These are phyloP conservation scores for Mucor velutinosus DNA, from an alignment of 371 early-diverging fungal genomes.

Conservation along the genomic window DNA sequence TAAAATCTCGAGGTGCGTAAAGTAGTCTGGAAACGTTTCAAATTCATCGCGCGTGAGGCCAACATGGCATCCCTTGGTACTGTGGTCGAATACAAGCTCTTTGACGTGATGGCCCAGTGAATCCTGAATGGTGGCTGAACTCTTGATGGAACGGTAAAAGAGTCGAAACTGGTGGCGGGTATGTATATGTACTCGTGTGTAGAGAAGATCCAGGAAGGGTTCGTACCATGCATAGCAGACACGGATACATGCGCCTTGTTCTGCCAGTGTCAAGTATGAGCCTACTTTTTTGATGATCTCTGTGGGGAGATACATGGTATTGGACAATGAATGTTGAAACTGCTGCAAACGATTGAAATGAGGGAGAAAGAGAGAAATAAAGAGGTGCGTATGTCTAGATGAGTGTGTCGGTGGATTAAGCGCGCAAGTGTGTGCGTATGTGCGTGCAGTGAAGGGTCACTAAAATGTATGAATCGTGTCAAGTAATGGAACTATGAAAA, in stretches of 20 bases:
- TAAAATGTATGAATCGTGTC: not conserved
- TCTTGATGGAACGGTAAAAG: slow-evolving; percentile 20
- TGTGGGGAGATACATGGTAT: slow-evolving; percentile 23
- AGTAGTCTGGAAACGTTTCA: slow-evolving; percentile 21
- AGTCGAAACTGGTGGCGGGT: slow-evolving; percentile 26
- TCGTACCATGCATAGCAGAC: slow-evolving; percentile 31
- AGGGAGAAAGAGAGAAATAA: not conserved
- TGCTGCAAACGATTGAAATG: not conserved
- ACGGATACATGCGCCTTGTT: slow-evolving; percentile 25
- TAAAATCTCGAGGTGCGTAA: slow-evolving; percentile 11
- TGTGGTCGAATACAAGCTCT: not conserved
- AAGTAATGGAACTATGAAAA: not conserved
- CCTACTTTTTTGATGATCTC: slow-evolving; percentile 31
- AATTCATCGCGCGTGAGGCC: slow-evolving; percentile 28
- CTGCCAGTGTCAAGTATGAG: slow-evolving; percentile 19
- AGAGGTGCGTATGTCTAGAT: not conserved
- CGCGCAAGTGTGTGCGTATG: not conserved
- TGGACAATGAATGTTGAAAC: not conserved
- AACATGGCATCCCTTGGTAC: slow-evolving; percentile 1
- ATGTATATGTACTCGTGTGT: slow-evolving; percentile 18
- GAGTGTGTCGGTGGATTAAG: not conserved
- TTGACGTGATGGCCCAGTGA: slow-evolving; percentile 22
- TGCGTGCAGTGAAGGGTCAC: not conserved
- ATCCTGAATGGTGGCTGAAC: slow-evolving; percentile 13
- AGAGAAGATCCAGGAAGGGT: slow-evolving; percentile 21